Conservation (phyloP, 2,329 filamentous ascomycete species). For the Grosmannia clavigera region DNA sequence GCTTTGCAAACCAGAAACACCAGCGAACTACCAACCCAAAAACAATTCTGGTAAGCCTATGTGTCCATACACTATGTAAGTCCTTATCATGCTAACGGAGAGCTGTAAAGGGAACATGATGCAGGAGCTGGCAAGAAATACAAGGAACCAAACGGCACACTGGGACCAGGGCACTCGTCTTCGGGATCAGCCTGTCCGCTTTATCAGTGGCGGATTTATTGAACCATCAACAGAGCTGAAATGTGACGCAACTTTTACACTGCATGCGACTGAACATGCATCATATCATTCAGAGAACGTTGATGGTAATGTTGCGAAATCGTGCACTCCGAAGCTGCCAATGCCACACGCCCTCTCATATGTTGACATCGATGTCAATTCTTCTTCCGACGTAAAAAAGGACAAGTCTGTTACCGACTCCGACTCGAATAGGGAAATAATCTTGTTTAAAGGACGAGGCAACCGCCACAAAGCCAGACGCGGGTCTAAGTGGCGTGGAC, state of each 20-base stretch:
- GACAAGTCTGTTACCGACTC: slow-evolving; percentile 16
- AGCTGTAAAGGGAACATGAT: slow-evolving; percentile 23
- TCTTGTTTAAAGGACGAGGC: slow-evolving; percentile 41
- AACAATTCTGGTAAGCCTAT: neutral
- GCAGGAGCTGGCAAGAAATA: slow-evolving; percentile 38
- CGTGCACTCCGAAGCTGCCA: neutral
- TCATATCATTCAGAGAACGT: neutral
- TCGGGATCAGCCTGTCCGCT: slow-evolving; percentile 35
- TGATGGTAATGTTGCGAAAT: neutral
- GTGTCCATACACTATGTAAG: neutral
- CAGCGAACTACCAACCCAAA: neutral
- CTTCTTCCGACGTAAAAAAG: neutral
- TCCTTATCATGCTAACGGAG: neutral
- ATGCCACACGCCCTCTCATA: neutral
- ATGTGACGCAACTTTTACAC: neutral
- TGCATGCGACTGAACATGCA: neutral
- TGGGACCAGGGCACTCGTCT: slow-evolving; percentile 29
- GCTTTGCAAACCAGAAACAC: neutral
- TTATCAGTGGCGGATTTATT: slow-evolving; percentile 40
- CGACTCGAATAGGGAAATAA: slow-evolving; percentile 61
- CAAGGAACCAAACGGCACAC: slow-evolving; percentile 30
- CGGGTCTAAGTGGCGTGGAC: neutral
- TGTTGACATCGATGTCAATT: neutral
- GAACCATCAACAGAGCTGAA: slow-evolving; percentile 29
- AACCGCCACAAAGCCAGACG: neutral